Evolutionary conservation across 495 filamentous ascomycete species (phyloP).

Genomic region (Ramalina intermedia): DNA sequence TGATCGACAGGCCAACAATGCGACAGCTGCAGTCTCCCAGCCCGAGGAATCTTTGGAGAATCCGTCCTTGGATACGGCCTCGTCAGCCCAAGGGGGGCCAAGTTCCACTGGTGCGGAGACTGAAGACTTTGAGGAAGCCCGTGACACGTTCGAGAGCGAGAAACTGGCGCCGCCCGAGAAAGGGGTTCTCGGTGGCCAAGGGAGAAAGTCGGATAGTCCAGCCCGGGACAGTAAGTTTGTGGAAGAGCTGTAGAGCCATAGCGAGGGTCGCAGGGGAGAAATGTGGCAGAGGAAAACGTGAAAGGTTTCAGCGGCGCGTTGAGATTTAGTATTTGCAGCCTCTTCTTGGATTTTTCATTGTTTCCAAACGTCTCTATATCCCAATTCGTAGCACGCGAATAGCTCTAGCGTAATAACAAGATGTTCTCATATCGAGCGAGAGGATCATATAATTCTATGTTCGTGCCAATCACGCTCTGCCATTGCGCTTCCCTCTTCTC

Average conservation of each 20-base stretch:
- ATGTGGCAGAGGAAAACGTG: neutral
- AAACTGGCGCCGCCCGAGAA: constrained; percentile 27
- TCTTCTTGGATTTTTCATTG: too few relatives aligned
- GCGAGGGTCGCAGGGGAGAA: neutral
- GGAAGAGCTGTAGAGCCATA: constrained; percentile 25
- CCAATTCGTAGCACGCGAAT: too few relatives aligned
- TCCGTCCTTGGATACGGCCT: neutral
- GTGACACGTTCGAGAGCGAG: constrained; percentile 35
- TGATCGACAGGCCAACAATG: constrained; percentile 1
- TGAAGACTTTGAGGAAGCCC: constrained; percentile 25
- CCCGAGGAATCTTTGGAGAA: neutral
- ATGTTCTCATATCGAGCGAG: too few relatives aligned
- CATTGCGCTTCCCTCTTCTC: too few relatives aligned
- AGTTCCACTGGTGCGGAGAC: neutral
- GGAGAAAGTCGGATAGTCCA: constrained; percentile 23
- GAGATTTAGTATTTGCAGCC: neutral
- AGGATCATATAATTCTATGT: too few relatives aligned
- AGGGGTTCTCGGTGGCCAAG: constrained; percentile 10
- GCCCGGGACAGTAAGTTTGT: constrained; percentile 35
- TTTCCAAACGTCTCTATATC: too few relatives aligned
- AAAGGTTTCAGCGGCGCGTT: neutral
- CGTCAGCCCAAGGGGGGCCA: constrained; percentile 1
- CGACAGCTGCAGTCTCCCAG: neutral
- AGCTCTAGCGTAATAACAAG: too few relatives aligned
- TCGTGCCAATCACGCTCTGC: too few relatives aligned